Base-by-base conservation (phyloP, 169 alveolate genomes). In the Eimeria sp. region DNA sequence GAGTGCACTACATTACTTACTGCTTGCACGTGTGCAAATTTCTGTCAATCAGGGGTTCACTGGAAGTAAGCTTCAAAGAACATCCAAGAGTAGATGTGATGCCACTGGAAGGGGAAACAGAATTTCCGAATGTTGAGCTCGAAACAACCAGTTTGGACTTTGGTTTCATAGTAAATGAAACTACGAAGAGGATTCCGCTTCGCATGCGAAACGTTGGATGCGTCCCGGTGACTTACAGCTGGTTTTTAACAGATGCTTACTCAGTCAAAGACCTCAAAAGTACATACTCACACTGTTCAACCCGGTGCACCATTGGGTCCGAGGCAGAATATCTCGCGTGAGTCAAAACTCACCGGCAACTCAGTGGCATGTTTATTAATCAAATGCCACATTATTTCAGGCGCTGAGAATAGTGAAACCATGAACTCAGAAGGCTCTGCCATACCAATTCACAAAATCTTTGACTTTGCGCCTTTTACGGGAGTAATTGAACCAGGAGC, bases 41-140 rank as follows among this genome's bases (percentile, higher is more conserved):
- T 11, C 16, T 40, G 20, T 40, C 54, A 5, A 14, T 73, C 57
- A 98, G 89, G 97, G 98, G 96, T 13, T 58, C 82, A 63, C 95
- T 98, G 86, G 95, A 97, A 80, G 97, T 98, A 58, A 96, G 98
- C 14, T 99, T 98, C 97, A 96, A 95, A 73, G 99, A 98, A 65
- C 99, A 99, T 96, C 99, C 99, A 40, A 99, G 98, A 96, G 98
- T 97, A 90, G 99, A 99, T 92, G 97, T 92, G 61, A 98, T 98
- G 49, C 98, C 98, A 89, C 97, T 98, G 73, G 95, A 98, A 34
- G 99, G 99, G 1, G 99, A 98, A 95, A 99, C 98, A 13, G 97
- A 98, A 94, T 98, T 98, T 98, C 99, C 99, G 2, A 98, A 98
- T 78, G 90, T 99, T 30, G 97, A 97, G 80, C 96, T 98, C 65